Base-by-base conservation (phyloP, 2,329 filamentous ascomycete genomes). In the Gremmenia infestans region DNA sequence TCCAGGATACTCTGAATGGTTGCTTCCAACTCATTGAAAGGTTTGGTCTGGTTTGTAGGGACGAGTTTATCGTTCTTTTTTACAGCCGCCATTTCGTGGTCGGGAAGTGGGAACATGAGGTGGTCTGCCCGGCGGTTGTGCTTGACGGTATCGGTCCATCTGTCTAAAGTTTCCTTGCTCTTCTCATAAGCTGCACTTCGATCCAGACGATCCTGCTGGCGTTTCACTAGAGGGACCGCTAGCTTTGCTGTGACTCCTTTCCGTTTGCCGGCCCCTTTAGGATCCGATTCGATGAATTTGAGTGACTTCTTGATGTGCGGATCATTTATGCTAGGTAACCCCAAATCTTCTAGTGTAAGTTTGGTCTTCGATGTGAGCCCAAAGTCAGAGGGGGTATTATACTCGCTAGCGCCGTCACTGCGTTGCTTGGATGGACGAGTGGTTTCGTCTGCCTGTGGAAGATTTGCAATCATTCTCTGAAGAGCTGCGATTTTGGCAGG, bases 81-180 rank as follows among this genome's bases (percentile, higher is more conserved):
- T 84, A 82, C 28, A 78, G 79, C 53, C 75, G 71, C 52, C 78
- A 79, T 22, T 80, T 83, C 56, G 85, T 82, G 40, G 86, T 87
- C 65, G 91, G 87, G 81, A 0, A 97, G 79, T 5, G 94, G 94
- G 67, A 99, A 99, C 19, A 86, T 79, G 12, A 99, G 77, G 71
- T 96, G 91, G 61, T 97, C 94, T 1, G 93, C 92, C 64, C 91
- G 82, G 57, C 94, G 87, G 72, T 97, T 97, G 35, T 90, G 85
- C 74, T 97, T 96, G 67, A 99, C 91, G 0, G 94, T 97, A 58
- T 97, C 93, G 35, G 87, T 87, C 94, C 94, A 99, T 65, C 91
- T 85, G 60, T 89, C 85, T 25, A 99, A 78, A 0, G 91, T 93
- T 72, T 97, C 87, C 67, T 95, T 96, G 50, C 91, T 92, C 76